Percentiles rank a stretch among this genome's conserved stretches.
Evolutionary conservation across 345 rosid species (phyloP).

Genomic region (Rhodamnia rubescens): DNA sequence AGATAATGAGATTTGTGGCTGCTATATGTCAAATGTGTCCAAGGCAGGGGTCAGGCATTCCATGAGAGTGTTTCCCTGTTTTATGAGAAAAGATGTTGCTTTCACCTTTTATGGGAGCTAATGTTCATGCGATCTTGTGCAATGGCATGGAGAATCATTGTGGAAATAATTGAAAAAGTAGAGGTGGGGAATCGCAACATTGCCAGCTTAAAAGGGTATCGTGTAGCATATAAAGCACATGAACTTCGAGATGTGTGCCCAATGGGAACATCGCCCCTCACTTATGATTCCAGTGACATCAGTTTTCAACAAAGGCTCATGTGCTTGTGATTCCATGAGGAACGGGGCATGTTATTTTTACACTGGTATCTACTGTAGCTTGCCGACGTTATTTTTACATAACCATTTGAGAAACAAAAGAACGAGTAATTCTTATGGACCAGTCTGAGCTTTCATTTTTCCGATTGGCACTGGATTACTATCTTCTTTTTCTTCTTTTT

Average conservation of each 20-base stretch:
- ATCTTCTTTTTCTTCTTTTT: not conserved
- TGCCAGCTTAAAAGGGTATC: not conserved
- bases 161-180: not conserved
- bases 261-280: not conserved
- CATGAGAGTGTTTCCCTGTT: not conserved
- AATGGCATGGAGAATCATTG: not conserved
- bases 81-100: not conserved
- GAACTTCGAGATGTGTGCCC: not conserved
- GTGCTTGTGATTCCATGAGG: not conserved
- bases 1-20: not conserved
- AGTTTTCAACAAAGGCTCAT: not conserved
- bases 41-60: not conserved
- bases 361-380: not conserved
- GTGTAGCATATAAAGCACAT: not conserved
- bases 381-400: not conserved
- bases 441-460: not conserved
- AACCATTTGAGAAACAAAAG: not conserved
- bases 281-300: not conserved
- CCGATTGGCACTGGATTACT: not conserved
- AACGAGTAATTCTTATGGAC: not conserved
- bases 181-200: not conserved
- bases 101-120: not conserved
- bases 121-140: not conserved
- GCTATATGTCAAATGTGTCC: not conserved
- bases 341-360: not conserved